Evolutionary conservation across 495 filamentous ascomycete genomes (phyloP).

Genomic region (Durotheca rogersii): DNA sequence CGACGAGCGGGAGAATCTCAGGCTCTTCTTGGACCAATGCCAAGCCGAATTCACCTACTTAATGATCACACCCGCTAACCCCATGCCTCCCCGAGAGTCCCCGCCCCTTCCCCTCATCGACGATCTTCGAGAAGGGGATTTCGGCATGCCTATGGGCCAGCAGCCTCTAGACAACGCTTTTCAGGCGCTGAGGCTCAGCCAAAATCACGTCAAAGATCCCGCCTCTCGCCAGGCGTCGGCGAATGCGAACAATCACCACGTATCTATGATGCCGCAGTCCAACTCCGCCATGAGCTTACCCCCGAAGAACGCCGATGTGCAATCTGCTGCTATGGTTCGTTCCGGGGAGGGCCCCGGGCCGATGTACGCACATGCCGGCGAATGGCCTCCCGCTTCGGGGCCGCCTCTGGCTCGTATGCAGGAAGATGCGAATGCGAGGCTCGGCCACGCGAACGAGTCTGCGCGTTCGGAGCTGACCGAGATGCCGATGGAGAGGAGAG

Average conservation of each 20-base stretch:
- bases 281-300: constrained; percentile 35
- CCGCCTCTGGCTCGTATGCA: constrained; percentile 42
- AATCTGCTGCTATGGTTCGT: constrained; percentile 48
- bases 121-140: constrained; percentile 51
- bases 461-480: constrained; percentile 32
- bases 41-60: constrained; percentile 65
- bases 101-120: constrained; percentile 52
- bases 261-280: constrained; percentile 45
- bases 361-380: constrained; percentile 37
- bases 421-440: constrained; percentile 59
- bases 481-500: constrained; percentile 43
- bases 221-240: constrained; percentile 43
- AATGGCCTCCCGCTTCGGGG: constrained; percentile 48
- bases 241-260: constrained; percentile 56
- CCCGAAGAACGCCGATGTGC: constrained; percentile 42
- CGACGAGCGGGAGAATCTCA: constrained; percentile 59
- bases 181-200: constrained; percentile 42
- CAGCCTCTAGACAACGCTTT: constrained; percentile 36
- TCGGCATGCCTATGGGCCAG: constrained; percentile 37
- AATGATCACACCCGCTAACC: constrained; percentile 63
- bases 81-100: constrained; percentile 57
- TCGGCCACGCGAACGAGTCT: constrained; percentile 52
- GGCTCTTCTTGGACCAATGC: constrained; percentile 63
- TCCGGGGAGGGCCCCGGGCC: constrained; percentile 38
- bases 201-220: constrained; percentile 45